Base-by-base conservation (phyloP, 371 early-diverging fungal genomes). In the Haplosporangium sp. region DNA sequence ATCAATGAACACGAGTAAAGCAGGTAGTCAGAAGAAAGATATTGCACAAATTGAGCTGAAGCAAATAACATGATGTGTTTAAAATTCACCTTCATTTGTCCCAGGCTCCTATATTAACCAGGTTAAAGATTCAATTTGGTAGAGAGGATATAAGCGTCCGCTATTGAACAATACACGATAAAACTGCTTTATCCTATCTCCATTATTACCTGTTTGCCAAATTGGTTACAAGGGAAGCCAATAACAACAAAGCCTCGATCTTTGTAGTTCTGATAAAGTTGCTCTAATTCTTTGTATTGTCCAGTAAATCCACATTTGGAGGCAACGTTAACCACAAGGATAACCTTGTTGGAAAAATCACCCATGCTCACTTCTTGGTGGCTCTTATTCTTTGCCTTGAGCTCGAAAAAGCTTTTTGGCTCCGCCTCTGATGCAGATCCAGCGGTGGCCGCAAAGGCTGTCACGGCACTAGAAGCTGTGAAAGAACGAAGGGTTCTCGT, bases 261-360 rank as follows among this genome's bases (percentile, higher is more conserved):
- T 56, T 92, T 86, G 87, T 94, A 94, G 74, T 93, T 88, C 59
- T 96, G 77, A 88, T 96, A 87, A 45, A 99, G 86, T 35, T 87
- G 72, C 85, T 94, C 93, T 20, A 99, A 87, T 20, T 92, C 94
- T 39, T 77, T 69, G 85, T 97, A 98, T 81, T 97, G 96, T 9
- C 89, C 84, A 17, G 99, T 96, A 76, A 94, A 95, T 10, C 97
- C 97, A 84, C 99, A 99, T 69, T 96, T 91, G 65, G 95, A 94
- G 35, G 99, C 99, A 39, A 96, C 95, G 85, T 99, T 99, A 68
- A 96, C 96, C 50, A 98, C 85, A 48, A 96, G 86, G 39, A 96
- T 91, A 17, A 94, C 96, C 86, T 95, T 93, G 84, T 88, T 89
- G 65, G 85, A 65, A 48, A 86, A 88, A 60, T 85, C 73, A 4